Base-by-base conservation (phyloP, 306 rosid species). In the Cucumis sativus region DNA sequence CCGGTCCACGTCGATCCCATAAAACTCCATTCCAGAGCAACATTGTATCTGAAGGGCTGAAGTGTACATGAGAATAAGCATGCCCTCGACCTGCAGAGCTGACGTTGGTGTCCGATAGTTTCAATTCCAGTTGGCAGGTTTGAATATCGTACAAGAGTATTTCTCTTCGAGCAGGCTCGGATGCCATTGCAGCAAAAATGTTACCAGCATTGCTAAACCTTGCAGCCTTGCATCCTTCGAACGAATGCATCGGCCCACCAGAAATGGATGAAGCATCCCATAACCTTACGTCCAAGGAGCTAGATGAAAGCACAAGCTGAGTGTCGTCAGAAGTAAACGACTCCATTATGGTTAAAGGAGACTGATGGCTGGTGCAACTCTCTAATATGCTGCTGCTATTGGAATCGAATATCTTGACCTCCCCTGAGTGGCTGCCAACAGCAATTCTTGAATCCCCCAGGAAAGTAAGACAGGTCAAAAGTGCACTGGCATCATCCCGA, bases 151-250 rank as follows among this genome's bases (percentile, higher is more conserved):
- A 96, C 68, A 96, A 76, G 60, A 89, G 91, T 84, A 96, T 92
- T 84, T 96, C 99, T 67, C 97, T 84, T 25, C 79, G 88, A 7
- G 89, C 84, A 28, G 84, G 75, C 82, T 96, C 99, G 18, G 89
- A 75, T 73, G 97, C 80, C 74, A 96, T 79, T 73, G 98, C 93
- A 10, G 97, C 99, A 79, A 92, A 92, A 79, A 84, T 71, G 63
- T 86, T 91, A 45, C 96, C 99, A 45, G 84, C 81, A 73, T 91
- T 89, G 87, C 97, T 91, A 86, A 96, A 96, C 76, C 91, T 86
- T 61, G 98, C 99, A 77, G 98, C 97, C 84, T 91, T 96, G 79
- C 99, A 96, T 10, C 92, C 98, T 78, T 96, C 98, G 84, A 89
- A 96, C 63, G 97, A 82, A 80, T 92, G 92, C 68, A 77, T 79